These are phyloP conservation scores for Lophiostoma macrostomum DNA, from an alignment of 495 filamentous ascomycete species.

Conservation along the genomic window DNA sequence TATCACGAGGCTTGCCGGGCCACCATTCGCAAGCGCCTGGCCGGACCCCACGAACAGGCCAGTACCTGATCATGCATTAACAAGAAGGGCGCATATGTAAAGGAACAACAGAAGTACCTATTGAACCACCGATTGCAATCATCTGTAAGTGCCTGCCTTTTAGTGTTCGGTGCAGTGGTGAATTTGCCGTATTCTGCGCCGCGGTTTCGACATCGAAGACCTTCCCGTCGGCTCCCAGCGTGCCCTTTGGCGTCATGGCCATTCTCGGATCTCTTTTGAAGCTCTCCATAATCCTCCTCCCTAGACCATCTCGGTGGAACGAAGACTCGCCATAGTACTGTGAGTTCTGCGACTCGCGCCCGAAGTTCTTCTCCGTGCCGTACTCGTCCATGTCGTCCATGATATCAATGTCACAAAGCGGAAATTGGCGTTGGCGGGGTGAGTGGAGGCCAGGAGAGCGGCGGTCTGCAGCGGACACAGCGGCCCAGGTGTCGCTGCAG, in stretches of 20 bases:
- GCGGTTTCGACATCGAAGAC: slow-evolving; percentile 74
- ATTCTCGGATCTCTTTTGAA: slow-evolving; percentile 78
- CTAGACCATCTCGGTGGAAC: slow-evolving; percentile 21
- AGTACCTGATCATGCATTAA: slow-evolving; percentile 56
- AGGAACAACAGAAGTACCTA: slow-evolving; percentile 56
- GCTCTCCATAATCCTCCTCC: slow-evolving; percentile 54
- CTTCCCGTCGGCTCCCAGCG: slow-evolving; percentile 56
- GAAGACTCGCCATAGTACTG: slow-evolving; percentile 30
- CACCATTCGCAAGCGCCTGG: slow-evolving; percentile 69
- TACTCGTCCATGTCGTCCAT: slow-evolving; percentile 21
- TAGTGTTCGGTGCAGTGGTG: slow-evolving; percentile 69
- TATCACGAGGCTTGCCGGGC: slow-evolving; percentile 80
- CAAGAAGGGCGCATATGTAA: not conserved
- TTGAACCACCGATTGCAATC: slow-evolving; percentile 95
- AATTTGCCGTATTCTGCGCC: slow-evolving; percentile 68
- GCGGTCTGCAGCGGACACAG: not conserved
- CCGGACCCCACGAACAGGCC: slow-evolving; percentile 91
- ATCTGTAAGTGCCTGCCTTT: slow-evolving; percentile 90
- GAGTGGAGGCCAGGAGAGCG: not conserved
- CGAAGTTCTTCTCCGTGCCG: slow-evolving; percentile 31
- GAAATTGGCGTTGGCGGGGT: not conserved
- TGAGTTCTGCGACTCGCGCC: slow-evolving; percentile 17
- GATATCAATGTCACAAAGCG: not conserved
- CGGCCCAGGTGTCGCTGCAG: slow-evolving; percentile 8
- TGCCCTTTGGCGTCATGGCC: slow-evolving; percentile 54